These are phyloP conservation scores for Paratinospora sagittata DNA, from an alignment of 164 flowering plant genomes.

Conservation along the genomic window DNA sequence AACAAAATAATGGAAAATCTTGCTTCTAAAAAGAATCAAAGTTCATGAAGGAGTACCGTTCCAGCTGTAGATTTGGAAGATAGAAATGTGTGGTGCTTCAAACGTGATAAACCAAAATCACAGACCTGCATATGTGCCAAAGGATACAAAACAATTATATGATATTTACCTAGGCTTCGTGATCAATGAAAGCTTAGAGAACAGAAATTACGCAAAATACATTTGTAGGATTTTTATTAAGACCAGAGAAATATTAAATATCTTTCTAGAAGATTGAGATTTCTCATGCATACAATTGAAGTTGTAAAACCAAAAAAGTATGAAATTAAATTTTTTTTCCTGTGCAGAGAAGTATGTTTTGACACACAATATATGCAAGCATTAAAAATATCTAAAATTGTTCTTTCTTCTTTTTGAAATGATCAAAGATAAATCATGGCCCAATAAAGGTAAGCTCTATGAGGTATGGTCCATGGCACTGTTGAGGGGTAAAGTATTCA, in stretches of 20 bases:
- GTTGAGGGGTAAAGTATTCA: no score
- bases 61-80: constrained; percentile 97
- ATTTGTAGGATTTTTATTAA: neutral
- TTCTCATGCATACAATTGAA: neutral
- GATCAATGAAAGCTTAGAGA: neutral
- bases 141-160: neutral
- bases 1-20: neutral
- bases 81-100: constrained; percentile 88
- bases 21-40: neutral
- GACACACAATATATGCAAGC: neutral
- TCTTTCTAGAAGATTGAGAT: neutral
- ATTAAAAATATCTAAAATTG: neutral
- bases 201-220: no score
- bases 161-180: neutral
- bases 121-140: constrained; percentile 50
- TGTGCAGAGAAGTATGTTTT: neutral
- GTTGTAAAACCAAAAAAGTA: neutral
- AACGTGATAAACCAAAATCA: constrained; percentile 93
- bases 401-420: neutral
- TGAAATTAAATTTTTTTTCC: neutral
- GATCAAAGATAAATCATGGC: neutral
- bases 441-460: neutral
- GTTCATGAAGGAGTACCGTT: constrained; percentile 49
- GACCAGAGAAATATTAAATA: neutral
- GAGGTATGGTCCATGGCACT: neutral